Conservation (phyloP, 257 asterid genomes). For the Forsythia viridissima region DNA sequence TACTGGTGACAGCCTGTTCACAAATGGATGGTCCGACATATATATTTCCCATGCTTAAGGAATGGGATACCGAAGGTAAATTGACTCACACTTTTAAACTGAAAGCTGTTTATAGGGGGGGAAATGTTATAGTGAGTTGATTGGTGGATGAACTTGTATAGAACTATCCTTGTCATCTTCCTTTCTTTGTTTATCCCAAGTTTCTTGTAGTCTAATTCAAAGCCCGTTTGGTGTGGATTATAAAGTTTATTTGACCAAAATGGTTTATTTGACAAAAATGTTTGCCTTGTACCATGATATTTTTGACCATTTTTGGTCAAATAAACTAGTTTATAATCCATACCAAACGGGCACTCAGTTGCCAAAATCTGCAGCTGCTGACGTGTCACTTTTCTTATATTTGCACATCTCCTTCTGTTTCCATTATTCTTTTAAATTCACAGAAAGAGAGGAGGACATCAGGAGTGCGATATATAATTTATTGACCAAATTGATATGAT, state of each 20-base stretch:
- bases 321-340: too few species aligned
- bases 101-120: not conserved
- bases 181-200: not conserved
- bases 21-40: constrained; percentile 97
- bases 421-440: constrained; percentile 2
- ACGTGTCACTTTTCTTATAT: not conserved
- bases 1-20: constrained; percentile 86
- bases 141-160: not conserved
- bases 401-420: not conserved
- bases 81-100: not conserved
- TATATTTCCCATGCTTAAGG: constrained; percentile 88
- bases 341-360: not conserved
- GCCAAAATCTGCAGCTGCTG: not conserved
- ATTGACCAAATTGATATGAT: not conserved
- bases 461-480: not conserved
- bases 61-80: constrained; percentile 91
- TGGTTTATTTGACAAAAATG: too few species aligned
- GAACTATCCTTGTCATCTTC: not conserved
- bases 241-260: too few species aligned
- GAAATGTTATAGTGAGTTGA: not conserved
- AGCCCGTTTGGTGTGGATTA: too few species aligned
- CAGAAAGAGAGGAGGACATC: not conserved
- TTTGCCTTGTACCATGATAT: too few species aligned
- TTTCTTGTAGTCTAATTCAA: not conserved
- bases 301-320: too few species aligned